These are phyloP conservation scores for Elaeis oleifera DNA, from an alignment of 202 grass and related monocot genomes.

Conservation along the genomic window DNA sequence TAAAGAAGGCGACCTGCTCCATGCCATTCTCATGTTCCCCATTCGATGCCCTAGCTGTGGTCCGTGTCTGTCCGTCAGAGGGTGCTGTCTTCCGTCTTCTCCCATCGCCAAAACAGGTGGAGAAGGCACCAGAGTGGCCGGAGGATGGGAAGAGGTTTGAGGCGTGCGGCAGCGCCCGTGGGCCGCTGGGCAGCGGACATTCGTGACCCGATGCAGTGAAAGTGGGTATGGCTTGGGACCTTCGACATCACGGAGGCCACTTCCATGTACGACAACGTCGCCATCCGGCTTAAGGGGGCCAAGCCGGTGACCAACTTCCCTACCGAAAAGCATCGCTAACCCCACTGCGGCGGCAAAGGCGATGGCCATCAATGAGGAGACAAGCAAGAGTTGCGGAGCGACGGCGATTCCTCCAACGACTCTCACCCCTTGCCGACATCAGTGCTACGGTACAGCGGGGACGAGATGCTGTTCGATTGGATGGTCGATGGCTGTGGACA, in stretches of 20 bases:
- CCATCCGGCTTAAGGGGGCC: conserved; percentile 29
- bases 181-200: conserved; percentile 42
- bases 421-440: background rate
- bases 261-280: conserved; percentile 38
- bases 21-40: no score
- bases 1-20: no score
- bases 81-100: no score
- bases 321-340: background rate
- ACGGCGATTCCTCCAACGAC: conserved; percentile 11
- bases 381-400: no score
- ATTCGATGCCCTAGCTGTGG: no score
- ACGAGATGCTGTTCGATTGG: no score
- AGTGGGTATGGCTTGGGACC: conserved; percentile 43
- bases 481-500: no score
- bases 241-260: conserved; percentile 44
- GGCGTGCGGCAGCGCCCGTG: conserved; percentile 28
- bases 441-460: no score
- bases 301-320: conserved; percentile 45
- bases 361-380: background rate
- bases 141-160: conserved; percentile 23
- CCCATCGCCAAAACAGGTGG: background rate
- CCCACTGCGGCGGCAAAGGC: no score
- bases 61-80: no score
- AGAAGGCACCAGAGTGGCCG: background rate
- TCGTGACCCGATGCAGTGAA: conserved; percentile 26